These are phyloP conservation scores for Penicillium canariense DNA, from an alignment of 495 filamentous ascomycete species.

Conservation along the genomic window DNA sequence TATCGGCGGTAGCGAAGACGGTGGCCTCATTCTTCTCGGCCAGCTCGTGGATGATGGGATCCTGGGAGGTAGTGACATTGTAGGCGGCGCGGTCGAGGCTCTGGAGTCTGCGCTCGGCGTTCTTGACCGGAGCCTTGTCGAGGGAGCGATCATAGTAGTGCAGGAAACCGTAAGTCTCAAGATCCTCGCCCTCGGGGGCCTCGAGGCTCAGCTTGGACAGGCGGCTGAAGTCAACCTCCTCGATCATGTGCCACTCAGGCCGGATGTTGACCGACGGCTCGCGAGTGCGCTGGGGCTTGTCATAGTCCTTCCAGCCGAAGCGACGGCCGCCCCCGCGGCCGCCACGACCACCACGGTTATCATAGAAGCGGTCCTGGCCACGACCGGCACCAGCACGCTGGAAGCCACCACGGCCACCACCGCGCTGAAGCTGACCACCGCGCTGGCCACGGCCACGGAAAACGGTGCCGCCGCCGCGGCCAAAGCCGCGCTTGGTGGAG, in stretches of 20 bases:
- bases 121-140: slow-evolving; percentile 89
- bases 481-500: slow-evolving; percentile 79
- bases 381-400: slow-evolving; percentile 70
- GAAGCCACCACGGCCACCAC: slow-evolving; percentile 57
- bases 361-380: slow-evolving; percentile 61
- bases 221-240: slow-evolving; percentile 98
- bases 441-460: slow-evolving; percentile 78
- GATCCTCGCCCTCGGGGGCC: slow-evolving; percentile 87
- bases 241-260: slow-evolving; percentile 89
- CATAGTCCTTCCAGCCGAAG: slow-evolving; percentile 98
- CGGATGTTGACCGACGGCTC: slow-evolving; percentile 93
- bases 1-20: slow-evolving; percentile 94
- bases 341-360: slow-evolving; percentile 55
- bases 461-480: slow-evolving; percentile 77
- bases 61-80: slow-evolving; percentile 93
- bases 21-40: slow-evolving; percentile 96
- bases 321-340: slow-evolving; percentile 70
- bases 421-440: slow-evolving; percentile 48
- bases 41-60: slow-evolving; percentile 95
- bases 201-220: slow-evolving; percentile 94
- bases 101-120: slow-evolving; percentile 77
- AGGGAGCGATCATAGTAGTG: slow-evolving; percentile 95
- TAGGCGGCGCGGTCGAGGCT: slow-evolving; percentile 91
- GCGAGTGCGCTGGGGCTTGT: slow-evolving; percentile 94
- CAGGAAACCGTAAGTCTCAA: slow-evolving; percentile 93